Base-by-base conservation (phyloP, 495 filamentous ascomycete genomes). In the Wilcoxina mikolae region DNA sequence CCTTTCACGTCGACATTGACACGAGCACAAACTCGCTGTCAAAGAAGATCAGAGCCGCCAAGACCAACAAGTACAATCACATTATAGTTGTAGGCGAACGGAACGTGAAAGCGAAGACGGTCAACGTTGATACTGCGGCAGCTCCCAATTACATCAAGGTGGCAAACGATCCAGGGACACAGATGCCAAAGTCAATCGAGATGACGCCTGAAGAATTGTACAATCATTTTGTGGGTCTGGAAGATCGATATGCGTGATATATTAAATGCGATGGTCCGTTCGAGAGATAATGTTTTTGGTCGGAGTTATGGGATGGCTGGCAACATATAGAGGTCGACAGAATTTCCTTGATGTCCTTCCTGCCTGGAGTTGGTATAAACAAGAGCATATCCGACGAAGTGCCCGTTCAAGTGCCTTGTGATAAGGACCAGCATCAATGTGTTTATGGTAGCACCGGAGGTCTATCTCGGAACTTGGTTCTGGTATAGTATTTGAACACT, bases 1-100 rank as follows among this genome's bases (percentile, higher is more conserved):
- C 73, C 2, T 74, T 90, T 50, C 68, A 74, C 25, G 75, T 94
- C 50, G 86, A 94, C 61, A 62, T 85, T 23, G 88, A 95, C 56
- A 74, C 71, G 55, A 80, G 77, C 54, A 68, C 69, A 12, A 74
- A 79, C 50, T 73, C 75, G 0, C 61, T 94, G 25, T 64, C 69
- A 1, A 78, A 79, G 67, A 94, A 94, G 69, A 72, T 87, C 45
- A 70, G 73, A 10, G 76, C 81, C 53, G 88, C 88, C 4, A 87
- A 79, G 58, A 69, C 68, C 48, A 83, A 81, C 69, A 77, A 79
- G 27, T 93, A 89, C 59, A 82, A 81, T 47, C 63, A 86, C 45
- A 79, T 93, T 48, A 75, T 84, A 42, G 79, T 88, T 22, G 71
- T 91, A 9, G 89, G 89, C 1, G 49, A 52, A 23, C 10, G 49